Evolutionary conservation across 345 rosid species (phyloP), one percentile per base, ranked within the genome.

Genomic region (Luvunga scandens): DNA sequence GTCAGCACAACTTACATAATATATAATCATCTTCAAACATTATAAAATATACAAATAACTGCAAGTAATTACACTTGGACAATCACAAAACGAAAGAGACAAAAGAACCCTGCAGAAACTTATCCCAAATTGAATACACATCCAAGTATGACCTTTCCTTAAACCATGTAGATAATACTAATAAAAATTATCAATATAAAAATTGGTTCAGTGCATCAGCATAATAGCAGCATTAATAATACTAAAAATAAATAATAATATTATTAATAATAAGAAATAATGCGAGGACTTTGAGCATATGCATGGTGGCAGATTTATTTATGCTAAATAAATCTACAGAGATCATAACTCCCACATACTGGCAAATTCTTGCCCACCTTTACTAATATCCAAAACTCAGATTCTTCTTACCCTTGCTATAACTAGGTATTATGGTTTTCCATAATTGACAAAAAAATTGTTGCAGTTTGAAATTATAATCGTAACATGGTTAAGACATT

Each of bases 41-140:
- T 48, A 45, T 48, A 69, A 81, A 27, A 48, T 19, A 50, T 25
- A 63, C 65, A 73, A 21, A 13, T 14, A 83, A 72, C 34, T 2
- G 42, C 39, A 73, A 13, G 22, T 60, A 69, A 24, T 30, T 53
- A 16, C 18, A 38, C 14, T 7, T 36, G 33, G 13, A 55, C 27
- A 28, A 72, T 67, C 53, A 62, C 34, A 24, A 60, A 39, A 31
- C 42, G 24, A 13, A 68, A 68, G 14, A 22, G 66, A 39, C 39
- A 66, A n/a, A 60, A 67, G 28, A 53, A 66, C 72, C 78, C 16
- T 19, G 60, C 79, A 69, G 31, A 69, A 69, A 77, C 59, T 55
- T 13, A 68, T 28, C 22, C 38, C 21, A 9, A 55, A 7, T 55
- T 7, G 53, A 13, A 53, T 63, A 66, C 18, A 48, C 8, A 31